Conservation (phyloP, 2,329 filamentous ascomycete genomes). For the Cladosporium sp. region DNA sequence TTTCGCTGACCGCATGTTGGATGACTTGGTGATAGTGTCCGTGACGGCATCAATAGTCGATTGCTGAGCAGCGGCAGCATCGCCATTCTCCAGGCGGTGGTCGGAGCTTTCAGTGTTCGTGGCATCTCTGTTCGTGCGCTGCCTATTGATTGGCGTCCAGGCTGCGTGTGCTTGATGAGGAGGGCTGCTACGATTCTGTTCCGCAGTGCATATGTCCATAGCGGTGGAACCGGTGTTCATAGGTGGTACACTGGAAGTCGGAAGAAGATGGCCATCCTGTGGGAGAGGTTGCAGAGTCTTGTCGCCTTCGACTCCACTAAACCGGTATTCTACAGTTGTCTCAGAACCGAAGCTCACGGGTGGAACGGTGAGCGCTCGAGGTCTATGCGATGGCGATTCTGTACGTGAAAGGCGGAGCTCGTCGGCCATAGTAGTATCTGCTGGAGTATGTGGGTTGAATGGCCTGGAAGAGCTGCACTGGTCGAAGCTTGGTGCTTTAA, state of each 20-base stretch:
- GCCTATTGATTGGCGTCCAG: not conserved
- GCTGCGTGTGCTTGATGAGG: not conserved
- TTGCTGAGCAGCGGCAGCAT: too few relatives aligned
- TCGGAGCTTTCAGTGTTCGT: too few relatives aligned
- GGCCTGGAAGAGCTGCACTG: constrained; percentile 1
- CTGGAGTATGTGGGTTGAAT: constrained; percentile 1
- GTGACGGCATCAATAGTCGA: too few relatives aligned
- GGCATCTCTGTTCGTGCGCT: not conserved
- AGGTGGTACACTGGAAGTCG: not conserved
- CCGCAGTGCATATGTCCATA: constrained; percentile 4
- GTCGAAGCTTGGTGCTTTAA: constrained; percentile 4
- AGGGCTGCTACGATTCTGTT: not conserved
- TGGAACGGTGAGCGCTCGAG: constrained; percentile 4
- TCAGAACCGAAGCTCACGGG: not conserved
- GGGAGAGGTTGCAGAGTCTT: too few relatives aligned
- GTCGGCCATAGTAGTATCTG: constrained; percentile 10
- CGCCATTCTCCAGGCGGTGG: too few relatives aligned
- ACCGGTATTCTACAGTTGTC: not conserved
- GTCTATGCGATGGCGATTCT: constrained; percentile 10
- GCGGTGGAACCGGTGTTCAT: not conserved
- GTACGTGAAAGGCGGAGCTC: constrained; percentile 7
- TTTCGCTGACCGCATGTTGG: too few relatives aligned
- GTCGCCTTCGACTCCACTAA: too few relatives aligned
- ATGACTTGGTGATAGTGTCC: too few relatives aligned
- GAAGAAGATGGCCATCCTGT: not conserved